Evolutionary conservation across 441 rosid species (phyloP).

Genomic region (Melastoma candidum): DNA sequence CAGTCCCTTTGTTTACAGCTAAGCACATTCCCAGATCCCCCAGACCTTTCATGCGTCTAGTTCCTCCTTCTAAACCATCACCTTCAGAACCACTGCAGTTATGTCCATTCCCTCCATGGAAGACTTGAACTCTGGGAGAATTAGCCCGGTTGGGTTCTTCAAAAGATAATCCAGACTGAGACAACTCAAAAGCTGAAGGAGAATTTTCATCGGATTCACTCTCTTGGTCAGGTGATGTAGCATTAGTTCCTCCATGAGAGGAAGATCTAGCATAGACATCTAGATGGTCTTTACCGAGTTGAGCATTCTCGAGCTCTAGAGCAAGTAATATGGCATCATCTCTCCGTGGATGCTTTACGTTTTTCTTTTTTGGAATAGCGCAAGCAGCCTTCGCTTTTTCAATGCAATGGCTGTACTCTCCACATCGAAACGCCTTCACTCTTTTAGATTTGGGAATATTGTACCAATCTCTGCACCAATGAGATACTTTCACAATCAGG

Average conservation of each 20-base stretch:
- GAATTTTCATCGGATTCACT: slow-evolving; percentile 33
- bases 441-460: slow-evolving; percentile 84
- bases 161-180: slow-evolving; percentile 61
- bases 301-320: slow-evolving; percentile 81
- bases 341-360: slow-evolving; percentile 76
- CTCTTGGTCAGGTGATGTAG: slow-evolving; percentile 19
- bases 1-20: too few relatives aligned
- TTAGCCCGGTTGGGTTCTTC: slow-evolving; percentile 40
- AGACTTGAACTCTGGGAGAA: slow-evolving; percentile 9
- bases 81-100: slow-evolving; percentile 93
- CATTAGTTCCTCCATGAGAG: too few relatives aligned
- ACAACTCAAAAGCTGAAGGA: slow-evolving; percentile 53
- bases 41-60: slow-evolving; percentile 97
- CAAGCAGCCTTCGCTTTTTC: slow-evolving; percentile 78
- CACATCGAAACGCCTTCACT: slow-evolving; percentile 98
- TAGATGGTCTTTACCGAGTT: slow-evolving; percentile 34
- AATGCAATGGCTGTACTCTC: slow-evolving; percentile 77
- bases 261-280: too few relatives aligned
- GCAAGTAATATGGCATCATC: slow-evolving; percentile 94
- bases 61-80: slow-evolving; percentile 36
- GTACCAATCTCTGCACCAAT: slow-evolving; percentile 80
- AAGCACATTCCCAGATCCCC: slow-evolving; percentile 72
- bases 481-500: slow-evolving; percentile 8
- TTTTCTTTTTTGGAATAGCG: slow-evolving; percentile 52
- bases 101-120: slow-evolving; percentile 36